Base-by-base conservation (phyloP, 1,139 yeast species). In the Scheffersomyces stambukii region DNA sequence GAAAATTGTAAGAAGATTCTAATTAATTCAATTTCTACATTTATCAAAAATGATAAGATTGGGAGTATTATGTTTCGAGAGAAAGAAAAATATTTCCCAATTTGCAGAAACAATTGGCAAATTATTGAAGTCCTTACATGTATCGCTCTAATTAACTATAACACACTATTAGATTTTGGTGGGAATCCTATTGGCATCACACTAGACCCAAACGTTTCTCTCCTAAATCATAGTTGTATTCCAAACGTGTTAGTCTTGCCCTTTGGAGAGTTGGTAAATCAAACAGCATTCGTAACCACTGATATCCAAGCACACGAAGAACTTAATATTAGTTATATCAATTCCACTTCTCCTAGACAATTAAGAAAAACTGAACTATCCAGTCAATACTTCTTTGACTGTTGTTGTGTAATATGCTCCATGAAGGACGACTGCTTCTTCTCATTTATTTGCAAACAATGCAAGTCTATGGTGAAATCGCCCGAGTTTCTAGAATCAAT, bases 121-220 rank as follows among this genome's bases (percentile, higher is more conserved):
- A 35, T 39, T 22, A 19, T 39, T 8, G 41, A 33, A 14, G 30
- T 28, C 19, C 26, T 39, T 11, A 25, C 36, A n/a, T 23, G 32
- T 10, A 18, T 39, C 16, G 29, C 36, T 5, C 20, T 39, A 6
- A 37, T 39, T 9, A 39, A 39, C 25, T 32, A 29, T 22, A 27
- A 21, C 9, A 25, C 21, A 9, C 31, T 39, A 14, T 27, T 25
- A 8, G 23, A 39, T 24, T 20, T 15, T 13, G 18, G 27, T 8
- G 22, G 41, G 11, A 56, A 53, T 25, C 31, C 39, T 5, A 43
- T 54, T 23, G 72, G 72, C 1, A 29, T 47, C 7, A 46, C 50
- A 40, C 45, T 66, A 33, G 70, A 65, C 34, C 61, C 64, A 0
- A 35, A 43, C 3, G 53, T 63, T 35, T 44, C 70, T 5, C 36